Conservation (phyloP, 495 filamentous ascomycete species). For the Tuber magnatum region DNA sequence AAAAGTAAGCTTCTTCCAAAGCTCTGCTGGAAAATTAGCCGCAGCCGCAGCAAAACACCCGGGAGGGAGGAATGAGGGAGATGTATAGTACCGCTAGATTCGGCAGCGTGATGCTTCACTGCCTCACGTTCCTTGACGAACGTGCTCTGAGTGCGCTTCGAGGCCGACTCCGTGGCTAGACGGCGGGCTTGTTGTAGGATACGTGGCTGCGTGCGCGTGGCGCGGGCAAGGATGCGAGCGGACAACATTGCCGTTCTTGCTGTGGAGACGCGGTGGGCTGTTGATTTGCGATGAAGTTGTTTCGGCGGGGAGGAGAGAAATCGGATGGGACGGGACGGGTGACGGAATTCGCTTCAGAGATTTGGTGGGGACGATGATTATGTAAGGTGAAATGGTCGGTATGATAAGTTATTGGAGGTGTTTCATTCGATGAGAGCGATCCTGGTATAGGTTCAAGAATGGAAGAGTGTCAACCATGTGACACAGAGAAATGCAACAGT, state of each 20-base stretch:
- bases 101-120: constrained; percentile 77
- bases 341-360: background rate
- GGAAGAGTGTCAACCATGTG: too few species aligned
- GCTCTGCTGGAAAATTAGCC: constrained; percentile 50
- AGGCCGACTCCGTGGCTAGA: constrained; percentile 37
- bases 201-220: constrained; percentile 49
- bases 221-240: constrained; percentile 44
- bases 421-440: background rate
- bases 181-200: constrained; percentile 45
- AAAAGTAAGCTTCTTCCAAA: constrained; percentile 89
- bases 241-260: constrained; percentile 26
- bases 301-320: background rate
- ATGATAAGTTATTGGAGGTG: background rate
- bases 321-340: background rate
- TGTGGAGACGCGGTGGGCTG: background rate
- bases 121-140: constrained; percentile 79
- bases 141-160: constrained; percentile 59
- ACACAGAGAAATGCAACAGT: too few species aligned
- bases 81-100: constrained; percentile 60
- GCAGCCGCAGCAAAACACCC: constrained; percentile 7
- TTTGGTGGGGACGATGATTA: background rate
- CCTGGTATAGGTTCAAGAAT: background rate
- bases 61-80: background rate
- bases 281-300: background rate
- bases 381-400: background rate